Evolutionary conservation across 129 eudicot genomes (phyloP).

Genomic region (Pseudognaphalium luteoalbum): DNA sequence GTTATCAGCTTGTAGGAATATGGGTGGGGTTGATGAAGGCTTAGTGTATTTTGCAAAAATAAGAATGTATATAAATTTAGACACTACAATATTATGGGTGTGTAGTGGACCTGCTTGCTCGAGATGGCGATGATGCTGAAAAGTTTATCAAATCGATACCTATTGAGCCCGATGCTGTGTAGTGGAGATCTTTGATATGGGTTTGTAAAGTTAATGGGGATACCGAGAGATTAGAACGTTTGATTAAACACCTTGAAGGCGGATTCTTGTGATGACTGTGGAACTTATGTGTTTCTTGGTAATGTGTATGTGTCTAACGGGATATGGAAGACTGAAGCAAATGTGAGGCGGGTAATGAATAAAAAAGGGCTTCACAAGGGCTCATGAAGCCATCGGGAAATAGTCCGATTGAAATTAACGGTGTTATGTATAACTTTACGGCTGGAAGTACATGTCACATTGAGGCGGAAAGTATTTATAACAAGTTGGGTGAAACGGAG

Average conservation of each 20-base stretch:
- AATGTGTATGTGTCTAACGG: conserved; percentile 51
- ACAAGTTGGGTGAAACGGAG: conserved; percentile 38
- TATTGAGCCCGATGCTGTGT: conserved; percentile 40
- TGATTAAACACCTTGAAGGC: conserved; percentile 36
- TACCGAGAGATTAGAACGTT: conserved; percentile 34
- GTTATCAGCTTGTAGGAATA: conserved; percentile 53
- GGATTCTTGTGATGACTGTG: conserved; percentile 38
- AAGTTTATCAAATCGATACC: conserved; percentile 47
- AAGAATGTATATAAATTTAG: conserved; percentile 34
- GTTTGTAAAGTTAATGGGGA: conserved; percentile 54
- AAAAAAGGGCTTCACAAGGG: no score
- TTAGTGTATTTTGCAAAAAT: conserved; percentile 32
- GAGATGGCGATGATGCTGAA: conserved; percentile 59
- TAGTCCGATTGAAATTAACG: conserved; percentile 41
- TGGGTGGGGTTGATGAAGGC: conserved; percentile 43
- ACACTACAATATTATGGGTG: conserved; percentile 63
- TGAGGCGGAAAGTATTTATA: conserved; percentile 39
- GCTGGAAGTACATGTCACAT: conserved; percentile 44
- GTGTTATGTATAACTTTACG: conserved; percentile 38
- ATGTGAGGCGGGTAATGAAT: conserved; percentile 37
- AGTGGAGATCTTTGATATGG: conserved; percentile 54
- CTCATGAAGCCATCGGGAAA: conserved; percentile 44
- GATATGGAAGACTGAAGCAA: conserved; percentile 50
- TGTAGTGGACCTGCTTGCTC: conserved; percentile 53
- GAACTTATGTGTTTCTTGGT: conserved; percentile 39